A percentile compares a stretch with the other conserved stretches of the same genome.
Evolutionary conservation across 441 rosid genomes (phyloP).

Genomic region (Pelargonium cotyledonis): DNA sequence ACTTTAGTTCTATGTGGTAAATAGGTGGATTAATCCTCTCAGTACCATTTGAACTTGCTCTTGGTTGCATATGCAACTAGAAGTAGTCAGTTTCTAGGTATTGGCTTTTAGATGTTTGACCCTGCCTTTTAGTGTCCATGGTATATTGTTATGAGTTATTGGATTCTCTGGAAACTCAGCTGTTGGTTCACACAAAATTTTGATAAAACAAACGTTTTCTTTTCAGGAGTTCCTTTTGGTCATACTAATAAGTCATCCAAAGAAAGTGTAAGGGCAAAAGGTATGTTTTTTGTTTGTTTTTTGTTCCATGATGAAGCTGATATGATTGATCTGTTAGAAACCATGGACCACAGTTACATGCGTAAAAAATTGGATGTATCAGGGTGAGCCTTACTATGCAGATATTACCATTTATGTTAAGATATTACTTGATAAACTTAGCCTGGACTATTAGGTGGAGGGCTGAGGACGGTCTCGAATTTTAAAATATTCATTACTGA

Average conservation of each 20-base stretch:
- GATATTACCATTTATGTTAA: constrained; percentile 1
- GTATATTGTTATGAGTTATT: constrained; percentile 11
- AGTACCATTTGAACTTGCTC: constrained; percentile 1
- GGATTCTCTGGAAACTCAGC: constrained; percentile 22
- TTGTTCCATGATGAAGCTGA: constrained; percentile 14
- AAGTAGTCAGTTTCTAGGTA: constrained; percentile 11
- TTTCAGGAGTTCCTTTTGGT: constrained; percentile 96
- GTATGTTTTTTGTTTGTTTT: constrained; percentile 41
- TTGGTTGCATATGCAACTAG: constrained; percentile 10
- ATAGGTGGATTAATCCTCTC: neutral
- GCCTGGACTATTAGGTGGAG: neutral
- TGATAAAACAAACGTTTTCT: constrained; percentile 48
- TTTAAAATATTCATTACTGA: neutral
- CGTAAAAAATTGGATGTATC: neutral
- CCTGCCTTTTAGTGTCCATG: constrained; percentile 15
- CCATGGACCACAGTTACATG: neutral
- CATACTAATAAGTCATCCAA: constrained; percentile 69
- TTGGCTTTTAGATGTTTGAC: constrained; percentile 12
- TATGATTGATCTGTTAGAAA: constrained; percentile 15
- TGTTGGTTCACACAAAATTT: constrained; percentile 22
- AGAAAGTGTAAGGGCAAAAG: constrained; percentile 82
- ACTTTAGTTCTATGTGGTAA: no score
- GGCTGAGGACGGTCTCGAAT: neutral
- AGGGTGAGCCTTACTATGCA: neutral
- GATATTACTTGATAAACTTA: neutral